Evolutionary conservation across 495 filamentous ascomycete genomes (phyloP).

Genomic region (Aspergillus indologenus): DNA sequence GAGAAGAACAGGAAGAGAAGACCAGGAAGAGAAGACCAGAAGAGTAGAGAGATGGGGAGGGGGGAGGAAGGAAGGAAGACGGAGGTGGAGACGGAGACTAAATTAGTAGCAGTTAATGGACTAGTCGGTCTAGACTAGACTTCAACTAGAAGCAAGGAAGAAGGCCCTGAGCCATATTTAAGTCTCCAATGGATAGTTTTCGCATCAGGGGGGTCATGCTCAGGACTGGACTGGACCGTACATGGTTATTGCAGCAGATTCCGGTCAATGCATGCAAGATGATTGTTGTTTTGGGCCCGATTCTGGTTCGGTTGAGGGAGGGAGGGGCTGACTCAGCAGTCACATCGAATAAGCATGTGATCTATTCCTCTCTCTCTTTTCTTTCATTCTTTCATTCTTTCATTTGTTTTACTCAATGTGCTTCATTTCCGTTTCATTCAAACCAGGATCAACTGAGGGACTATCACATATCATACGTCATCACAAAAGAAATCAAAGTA

Average conservation of each 20-base stretch:
- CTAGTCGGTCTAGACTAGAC: constrained; percentile 3
- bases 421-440: constrained; percentile 5
- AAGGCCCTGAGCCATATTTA: neutral
- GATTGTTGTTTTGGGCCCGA: neutral
- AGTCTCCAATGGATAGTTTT: neutral
- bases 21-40: too few species aligned
- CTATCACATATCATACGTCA: neutral
- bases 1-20: neutral
- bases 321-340: constrained; percentile 6
- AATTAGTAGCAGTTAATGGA: too few species aligned
- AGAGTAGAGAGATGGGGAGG: neutral
- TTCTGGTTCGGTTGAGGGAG: neutral
- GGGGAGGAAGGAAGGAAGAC: constrained; percentile 2
- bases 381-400: too few species aligned
- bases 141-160: neutral
- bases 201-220: neutral
- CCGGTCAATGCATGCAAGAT: neutral
- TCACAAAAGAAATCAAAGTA: neutral
- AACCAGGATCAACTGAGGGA: too few species aligned
- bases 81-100: constrained; percentile 5
- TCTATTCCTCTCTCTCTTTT: too few species aligned
- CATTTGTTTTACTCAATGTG: too few species aligned
- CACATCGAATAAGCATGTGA: neutral
- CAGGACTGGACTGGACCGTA: neutral
- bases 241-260: neutral